Conservation (phyloP, 148 eudicot species). For the Drosera capensis region DNA sequence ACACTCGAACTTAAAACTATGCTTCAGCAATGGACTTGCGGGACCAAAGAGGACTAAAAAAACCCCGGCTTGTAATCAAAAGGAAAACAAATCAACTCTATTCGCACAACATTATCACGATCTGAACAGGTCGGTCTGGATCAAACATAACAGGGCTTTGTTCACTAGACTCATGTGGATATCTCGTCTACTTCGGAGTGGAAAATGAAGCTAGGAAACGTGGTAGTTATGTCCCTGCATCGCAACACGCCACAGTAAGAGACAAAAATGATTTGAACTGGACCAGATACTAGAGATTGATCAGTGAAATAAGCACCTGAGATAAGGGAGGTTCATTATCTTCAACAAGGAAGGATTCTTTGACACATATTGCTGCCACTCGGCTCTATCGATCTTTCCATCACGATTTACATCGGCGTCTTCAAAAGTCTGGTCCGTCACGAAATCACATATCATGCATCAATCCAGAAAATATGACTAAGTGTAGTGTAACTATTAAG, state of each 20-base stretch:
- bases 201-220: slow-evolving; percentile 70
- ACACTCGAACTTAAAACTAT: too few species aligned
- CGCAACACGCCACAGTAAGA: too few species aligned
- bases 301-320: slow-evolving; percentile 45
- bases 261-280: too few species aligned
- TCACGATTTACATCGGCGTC: slow-evolving; percentile 79
- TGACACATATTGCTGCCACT: slow-evolving; percentile 73
- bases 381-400: slow-evolving; percentile 69
- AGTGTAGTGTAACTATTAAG: neutral
- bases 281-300: too few species aligned
- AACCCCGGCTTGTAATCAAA: neutral
- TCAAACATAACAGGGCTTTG: neutral
- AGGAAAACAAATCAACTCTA: neutral
- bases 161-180: slow-evolving; percentile 17
- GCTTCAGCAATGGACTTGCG: too few species aligned
- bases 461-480: neutral
- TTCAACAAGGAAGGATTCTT: slow-evolving; percentile 68
- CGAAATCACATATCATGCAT: neutral
- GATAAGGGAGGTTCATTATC: slow-evolving; percentile 88
- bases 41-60: too few species aligned
- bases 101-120: neutral
- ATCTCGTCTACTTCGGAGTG: slow-evolving; percentile 64
- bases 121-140: neutral
- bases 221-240: slow-evolving; percentile 70
- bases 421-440: slow-evolving; percentile 50